A percentile compares a stretch with the other conserved stretches of the same genome.
These are phyloP conservation scores for Amoebophrya sp. DNA, from an alignment of 169 alveolate species.

Conservation along the genomic window DNA sequence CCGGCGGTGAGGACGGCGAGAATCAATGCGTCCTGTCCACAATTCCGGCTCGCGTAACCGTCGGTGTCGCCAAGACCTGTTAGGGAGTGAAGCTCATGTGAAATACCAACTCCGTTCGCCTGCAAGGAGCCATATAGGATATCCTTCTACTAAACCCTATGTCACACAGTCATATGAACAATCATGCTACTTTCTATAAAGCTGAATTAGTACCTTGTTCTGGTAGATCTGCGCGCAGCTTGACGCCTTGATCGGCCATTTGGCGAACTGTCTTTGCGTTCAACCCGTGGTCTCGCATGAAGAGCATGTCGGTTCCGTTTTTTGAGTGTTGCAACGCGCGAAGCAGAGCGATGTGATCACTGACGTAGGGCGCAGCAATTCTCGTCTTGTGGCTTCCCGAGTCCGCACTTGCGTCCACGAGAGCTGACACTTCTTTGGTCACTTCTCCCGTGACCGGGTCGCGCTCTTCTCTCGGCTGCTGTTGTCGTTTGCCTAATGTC, in stretches of 20 bases:
- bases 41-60: neutral
- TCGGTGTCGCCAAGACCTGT: constrained; percentile 1
- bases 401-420: neutral
- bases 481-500: neutral
- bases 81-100: neutral
- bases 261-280: neutral
- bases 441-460: neutral
- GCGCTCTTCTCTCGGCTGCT: neutral
- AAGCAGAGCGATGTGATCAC: neutral
- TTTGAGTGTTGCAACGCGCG: neutral
- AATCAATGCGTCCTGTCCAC: neutral
- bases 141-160: neutral
- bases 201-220: neutral
- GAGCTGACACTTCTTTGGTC: neutral
- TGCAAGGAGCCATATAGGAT: neutral
- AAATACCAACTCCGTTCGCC: neutral
- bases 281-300: neutral
- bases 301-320: neutral
- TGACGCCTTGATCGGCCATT: neutral
- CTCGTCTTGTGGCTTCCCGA: neutral
- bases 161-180: neutral
- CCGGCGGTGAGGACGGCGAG: neutral
- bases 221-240: constrained; percentile 8
- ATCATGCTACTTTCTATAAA: neutral
- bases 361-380: neutral